These are phyloP conservation scores for Capronia epimyces DNA, from an alignment of 2,329 filamentous ascomycete species.

Conservation along the genomic window DNA sequence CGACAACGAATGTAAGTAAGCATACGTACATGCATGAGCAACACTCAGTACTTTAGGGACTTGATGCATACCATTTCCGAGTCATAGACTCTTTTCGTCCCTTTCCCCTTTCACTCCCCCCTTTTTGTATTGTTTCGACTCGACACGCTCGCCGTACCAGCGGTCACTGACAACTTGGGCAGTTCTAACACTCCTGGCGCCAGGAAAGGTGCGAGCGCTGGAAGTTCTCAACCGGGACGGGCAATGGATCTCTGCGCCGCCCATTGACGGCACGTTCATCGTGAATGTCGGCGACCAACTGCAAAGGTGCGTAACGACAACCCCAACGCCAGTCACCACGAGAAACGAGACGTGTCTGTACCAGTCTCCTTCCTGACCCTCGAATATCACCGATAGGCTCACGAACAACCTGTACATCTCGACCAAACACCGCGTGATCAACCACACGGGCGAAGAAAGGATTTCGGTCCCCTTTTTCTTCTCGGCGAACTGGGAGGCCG, in stretches of 20 bases:
- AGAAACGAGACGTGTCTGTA: background rate
- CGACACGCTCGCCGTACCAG: background rate
- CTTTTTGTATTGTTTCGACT: no score
- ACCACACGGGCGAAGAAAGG: slow-evolving; percentile 34
- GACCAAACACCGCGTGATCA: slow-evolving; percentile 40
- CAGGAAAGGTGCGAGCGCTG: slow-evolving; percentile 41
- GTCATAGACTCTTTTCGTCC: no score
- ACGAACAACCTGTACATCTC: slow-evolving; percentile 41
- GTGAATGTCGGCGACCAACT: slow-evolving; percentile 45
- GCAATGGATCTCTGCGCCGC: slow-evolving; percentile 42
- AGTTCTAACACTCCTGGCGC: slow-evolving; percentile 44
- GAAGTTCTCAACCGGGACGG: slow-evolving; percentile 43
- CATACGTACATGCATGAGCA: no score
- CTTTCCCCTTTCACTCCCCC: no score
- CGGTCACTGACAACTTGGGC: background rate
- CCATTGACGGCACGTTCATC: slow-evolving; percentile 40
- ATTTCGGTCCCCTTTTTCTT: slow-evolving; percentile 41
- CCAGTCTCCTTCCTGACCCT: background rate
- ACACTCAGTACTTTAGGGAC: background rate
- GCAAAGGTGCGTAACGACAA: slow-evolving; percentile 30
- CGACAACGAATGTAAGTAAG: slow-evolving; percentile 39
- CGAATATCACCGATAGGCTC: no score
- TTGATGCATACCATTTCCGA: no score
- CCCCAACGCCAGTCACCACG: background rate
- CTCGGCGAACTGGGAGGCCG: slow-evolving; percentile 9